Conservation (phyloP, 2,329 filamentous ascomycete genomes). For the Venturia asperata region DNA sequence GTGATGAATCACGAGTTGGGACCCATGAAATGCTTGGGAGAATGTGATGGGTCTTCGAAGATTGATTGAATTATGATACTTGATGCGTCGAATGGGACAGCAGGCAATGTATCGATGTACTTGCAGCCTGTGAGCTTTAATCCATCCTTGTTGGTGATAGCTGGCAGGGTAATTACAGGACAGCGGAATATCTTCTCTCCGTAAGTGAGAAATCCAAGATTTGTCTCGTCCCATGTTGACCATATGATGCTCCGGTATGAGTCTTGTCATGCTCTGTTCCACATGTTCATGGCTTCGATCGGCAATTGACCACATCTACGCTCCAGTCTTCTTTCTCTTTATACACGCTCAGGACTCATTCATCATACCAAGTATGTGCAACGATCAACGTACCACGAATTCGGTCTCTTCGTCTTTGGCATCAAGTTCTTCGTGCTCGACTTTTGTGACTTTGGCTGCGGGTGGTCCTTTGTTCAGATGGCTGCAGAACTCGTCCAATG, state of each 20-base stretch:
- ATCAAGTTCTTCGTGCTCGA: slow-evolving; percentile 63
- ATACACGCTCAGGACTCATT: background rate
- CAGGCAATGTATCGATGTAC: too few relatives aligned
- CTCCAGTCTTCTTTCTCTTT: background rate
- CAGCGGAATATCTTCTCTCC: too few relatives aligned
- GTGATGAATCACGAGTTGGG: too few relatives aligned
- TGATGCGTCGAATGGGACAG: too few relatives aligned
- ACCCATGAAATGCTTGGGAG: too few relatives aligned
- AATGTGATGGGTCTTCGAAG: too few relatives aligned
- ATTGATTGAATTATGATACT: too few relatives aligned
- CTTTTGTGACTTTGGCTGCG: slow-evolving; percentile 62
- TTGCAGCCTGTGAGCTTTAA: too few relatives aligned
- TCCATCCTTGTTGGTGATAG: too few relatives aligned
- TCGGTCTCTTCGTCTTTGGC: slow-evolving; percentile 58
- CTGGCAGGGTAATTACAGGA: too few relatives aligned
- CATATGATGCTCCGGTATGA: background rate
- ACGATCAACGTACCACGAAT: slow-evolving; percentile 40
- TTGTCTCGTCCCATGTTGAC: background rate
- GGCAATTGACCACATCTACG: background rate
- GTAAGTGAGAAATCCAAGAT: background rate
- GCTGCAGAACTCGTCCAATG: slow-evolving; percentile 62
- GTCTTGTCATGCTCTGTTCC: background rate
- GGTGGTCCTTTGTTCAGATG: slow-evolving; percentile 69
- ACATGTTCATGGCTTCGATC: background rate
- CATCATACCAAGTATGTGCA: background rate